phyloP scores from a whole-genome alignment of 169 alveolate species.

The Perkinsus chesapeaki region DNA sequence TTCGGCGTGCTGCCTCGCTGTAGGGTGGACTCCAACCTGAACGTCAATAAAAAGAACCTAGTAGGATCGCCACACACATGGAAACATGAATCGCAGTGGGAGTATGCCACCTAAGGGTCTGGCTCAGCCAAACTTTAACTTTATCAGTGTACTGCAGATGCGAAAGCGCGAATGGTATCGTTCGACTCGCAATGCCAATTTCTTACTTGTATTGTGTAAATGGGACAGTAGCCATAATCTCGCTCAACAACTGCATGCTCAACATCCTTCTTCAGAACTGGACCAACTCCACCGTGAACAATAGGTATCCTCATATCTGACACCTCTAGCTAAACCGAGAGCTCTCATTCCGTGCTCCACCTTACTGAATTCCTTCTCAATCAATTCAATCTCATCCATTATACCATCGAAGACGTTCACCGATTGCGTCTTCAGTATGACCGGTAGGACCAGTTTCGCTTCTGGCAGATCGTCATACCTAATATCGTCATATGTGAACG shows the following conservation, averaged over 20 bases:
- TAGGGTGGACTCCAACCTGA: slow-evolving; percentile 6
- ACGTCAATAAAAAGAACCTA: too few relatives aligned
- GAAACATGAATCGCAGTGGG: too few relatives aligned
- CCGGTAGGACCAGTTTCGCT: slow-evolving; percentile 44
- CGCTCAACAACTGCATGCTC: slow-evolving; percentile 74
- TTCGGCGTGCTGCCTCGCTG: not conserved
- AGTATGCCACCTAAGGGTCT: too few relatives aligned
- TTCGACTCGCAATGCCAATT: slow-evolving; percentile 33
- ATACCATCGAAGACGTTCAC: slow-evolving; percentile 62
- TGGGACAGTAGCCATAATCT: slow-evolving; percentile 55
- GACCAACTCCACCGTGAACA: slow-evolving; percentile 29
- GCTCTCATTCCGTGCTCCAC: not conserved
- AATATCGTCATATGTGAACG: not conserved
- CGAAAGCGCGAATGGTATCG: not conserved
- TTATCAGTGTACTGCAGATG: not conserved
- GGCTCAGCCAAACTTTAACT: too few relatives aligned
- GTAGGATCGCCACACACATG: too few relatives aligned
- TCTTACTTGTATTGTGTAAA: slow-evolving; percentile 68
- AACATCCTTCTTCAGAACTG: slow-evolving; percentile 51
- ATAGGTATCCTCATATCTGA: slow-evolving; percentile 7
- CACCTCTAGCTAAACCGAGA: slow-evolving; percentile 17
- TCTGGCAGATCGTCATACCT: slow-evolving; percentile 4
- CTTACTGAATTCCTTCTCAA: slow-evolving; percentile 34
- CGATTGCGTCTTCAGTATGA: slow-evolving; percentile 55
- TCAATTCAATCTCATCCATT: slow-evolving; percentile 56